Percentiles rank a stretch among this genome's conserved stretches.
These are phyloP conservation scores for Boletellus sp. DNA, from an alignment of 768 basidiomycete species.

Conservation along the genomic window DNA sequence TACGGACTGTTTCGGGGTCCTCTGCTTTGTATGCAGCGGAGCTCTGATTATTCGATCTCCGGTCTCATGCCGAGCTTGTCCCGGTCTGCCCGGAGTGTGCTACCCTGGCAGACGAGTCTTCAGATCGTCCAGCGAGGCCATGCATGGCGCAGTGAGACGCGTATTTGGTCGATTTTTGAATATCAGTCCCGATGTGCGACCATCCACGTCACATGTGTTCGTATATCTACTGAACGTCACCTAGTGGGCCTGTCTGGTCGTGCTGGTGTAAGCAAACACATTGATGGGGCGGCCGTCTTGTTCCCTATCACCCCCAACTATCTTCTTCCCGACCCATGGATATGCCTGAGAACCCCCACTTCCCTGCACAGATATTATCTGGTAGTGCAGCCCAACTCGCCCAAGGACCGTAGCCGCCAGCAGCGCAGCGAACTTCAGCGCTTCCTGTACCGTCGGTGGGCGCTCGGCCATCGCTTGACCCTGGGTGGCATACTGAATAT, in stretches of 20 bases:
- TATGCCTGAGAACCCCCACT: constrained; percentile 37
- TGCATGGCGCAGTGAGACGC: not conserved
- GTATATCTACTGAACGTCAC: not conserved
- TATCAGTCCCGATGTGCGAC: not conserved
- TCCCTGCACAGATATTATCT: constrained; percentile 3
- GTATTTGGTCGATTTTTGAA: not conserved
- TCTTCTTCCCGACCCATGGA: constrained; percentile 35
- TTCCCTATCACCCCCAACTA: constrained; percentile 5
- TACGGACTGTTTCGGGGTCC: not conserved
- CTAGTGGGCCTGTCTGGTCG: constrained; percentile 15
- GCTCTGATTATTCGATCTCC: constrained; percentile 4
- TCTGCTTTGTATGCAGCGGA: constrained; percentile 1
- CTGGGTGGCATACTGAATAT: constrained; percentile 10
- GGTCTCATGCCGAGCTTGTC: not conserved
- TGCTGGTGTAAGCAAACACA: not conserved
- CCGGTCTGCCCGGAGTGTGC: not conserved
- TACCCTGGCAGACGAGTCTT: too few relatives aligned
- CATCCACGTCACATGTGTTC: too few relatives aligned
- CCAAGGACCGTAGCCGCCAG: constrained; percentile 43
- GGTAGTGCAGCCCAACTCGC: constrained; percentile 27
- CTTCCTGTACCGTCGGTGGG: constrained; percentile 44
- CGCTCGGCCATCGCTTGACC: constrained; percentile 21
- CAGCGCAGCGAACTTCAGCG: constrained; percentile 48
- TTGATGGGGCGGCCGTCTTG: not conserved
- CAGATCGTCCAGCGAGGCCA: too few relatives aligned